Conservation (phyloP, 208 protist genomes). For the Herpetomonas tarakana region DNA sequence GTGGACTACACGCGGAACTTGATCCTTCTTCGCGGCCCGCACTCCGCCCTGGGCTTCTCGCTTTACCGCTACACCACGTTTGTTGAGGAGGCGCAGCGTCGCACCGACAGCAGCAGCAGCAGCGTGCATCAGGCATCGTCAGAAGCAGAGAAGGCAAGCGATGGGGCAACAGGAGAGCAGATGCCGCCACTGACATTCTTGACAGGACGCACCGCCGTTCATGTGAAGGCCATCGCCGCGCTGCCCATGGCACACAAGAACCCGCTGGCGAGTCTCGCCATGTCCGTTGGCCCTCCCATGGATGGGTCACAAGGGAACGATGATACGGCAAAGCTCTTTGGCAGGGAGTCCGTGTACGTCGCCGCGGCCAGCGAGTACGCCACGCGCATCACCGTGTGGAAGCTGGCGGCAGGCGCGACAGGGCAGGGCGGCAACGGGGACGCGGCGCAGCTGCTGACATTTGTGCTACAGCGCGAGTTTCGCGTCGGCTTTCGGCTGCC, state of each 20-base stretch:
- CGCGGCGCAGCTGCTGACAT: neutral
- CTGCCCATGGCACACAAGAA: constrained; percentile 38
- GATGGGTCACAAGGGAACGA: no score
- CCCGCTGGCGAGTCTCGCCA: constrained; percentile 30
- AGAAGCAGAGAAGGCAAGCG: no score
- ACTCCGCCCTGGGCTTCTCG: constrained; percentile 31
- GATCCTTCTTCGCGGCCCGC: constrained; percentile 21
- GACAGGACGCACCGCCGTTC: constrained; percentile 6
- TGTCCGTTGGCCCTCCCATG: constrained; percentile 29
- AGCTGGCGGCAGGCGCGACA: constrained; percentile 8
- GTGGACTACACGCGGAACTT: constrained; percentile 51
- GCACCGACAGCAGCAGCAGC: no score
- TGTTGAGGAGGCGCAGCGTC: neutral
- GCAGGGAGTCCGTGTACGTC: constrained; percentile 15
- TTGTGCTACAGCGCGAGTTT: constrained; percentile 30
- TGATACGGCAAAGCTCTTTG: neutral
- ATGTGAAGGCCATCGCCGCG: constrained; percentile 30
- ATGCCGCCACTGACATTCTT: neutral
- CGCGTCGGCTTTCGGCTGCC: constrained; percentile 27
- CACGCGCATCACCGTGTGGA: constrained; percentile 33
- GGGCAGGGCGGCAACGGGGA: neutral
- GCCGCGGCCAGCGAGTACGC: constrained; percentile 36
- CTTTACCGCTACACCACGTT: constrained; percentile 40
- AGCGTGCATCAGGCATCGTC: no score
- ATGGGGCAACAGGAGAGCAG: no score